Base-by-base conservation (phyloP, 169 alveolate genomes). In the Plasmodium coatneyi region DNA sequence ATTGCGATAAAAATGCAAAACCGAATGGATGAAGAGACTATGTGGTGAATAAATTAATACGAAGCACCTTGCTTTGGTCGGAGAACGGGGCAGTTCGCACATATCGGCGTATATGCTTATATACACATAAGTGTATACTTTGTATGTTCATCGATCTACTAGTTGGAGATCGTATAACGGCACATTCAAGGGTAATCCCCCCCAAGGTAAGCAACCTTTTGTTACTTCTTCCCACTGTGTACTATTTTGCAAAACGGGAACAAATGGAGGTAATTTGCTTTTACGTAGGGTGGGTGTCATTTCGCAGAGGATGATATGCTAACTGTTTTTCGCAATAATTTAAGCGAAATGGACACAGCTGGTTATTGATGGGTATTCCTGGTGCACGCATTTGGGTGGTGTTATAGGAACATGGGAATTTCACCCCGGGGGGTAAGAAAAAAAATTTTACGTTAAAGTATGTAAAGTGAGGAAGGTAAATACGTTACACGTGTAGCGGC, bases 1-100 rank as follows among this genome's bases (percentile, higher is more conserved):
- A 66, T 66, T 83, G 82, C 72, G 76, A 36, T 70, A 16, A 39
- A 16, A 82, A 56, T 82, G 80, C 79, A 82, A 49, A 49, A 10
- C 54, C 71, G 12, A 82, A 16, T 56, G 49, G 54, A 30, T 39
- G 84, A 41, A 41, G 60, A 66, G n/a, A 66, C 76, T 66, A 66
- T 66, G 76, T 3, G 76, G 76, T 66, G 34, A 16, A 60, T 66
- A 66, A 25, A 66, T 66, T 66, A 66, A 66, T 66, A 66, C 36
- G 36, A 66, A 66, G 76, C 30, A 66, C 7, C 39, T 22, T 66
- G 4, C 36, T 28, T 19, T 66, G 36, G 76, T 66, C 41, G 5
- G n/a, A 7, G 76, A 25, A 9, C 41, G 14, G 16, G 76, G 4
- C 16, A 39, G 28, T 66, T 66, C n/a, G 34, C n/a, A 80, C 32